Conservation (phyloP, 495 filamentous ascomycete species). For the Aspergillus sclerotioniger region DNA sequence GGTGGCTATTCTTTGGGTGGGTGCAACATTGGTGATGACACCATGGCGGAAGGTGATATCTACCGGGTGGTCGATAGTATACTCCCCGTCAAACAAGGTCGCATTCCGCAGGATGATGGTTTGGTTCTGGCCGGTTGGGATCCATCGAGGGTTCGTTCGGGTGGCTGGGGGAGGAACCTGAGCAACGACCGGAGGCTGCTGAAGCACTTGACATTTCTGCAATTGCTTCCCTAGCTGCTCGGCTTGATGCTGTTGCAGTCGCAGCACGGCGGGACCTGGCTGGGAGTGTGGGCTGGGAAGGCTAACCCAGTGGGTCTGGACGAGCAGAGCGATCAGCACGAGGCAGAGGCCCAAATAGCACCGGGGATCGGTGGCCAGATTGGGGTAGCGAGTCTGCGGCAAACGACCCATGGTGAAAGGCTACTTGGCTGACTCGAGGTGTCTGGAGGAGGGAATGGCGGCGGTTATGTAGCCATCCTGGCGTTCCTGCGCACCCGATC, state of each 20-base stretch:
- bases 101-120: slow-evolving; percentile 1
- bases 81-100: slow-evolving; percentile 1
- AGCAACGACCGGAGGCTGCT: neutral
- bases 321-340: neutral
- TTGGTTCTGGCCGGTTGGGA: neutral
- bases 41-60: neutral
- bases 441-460: no score
- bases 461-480: no score
- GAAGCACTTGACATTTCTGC: neutral
- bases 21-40: neutral
- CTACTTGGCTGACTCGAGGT: no score
- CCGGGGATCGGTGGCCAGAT: no score
- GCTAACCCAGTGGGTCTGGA: neutral
- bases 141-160: neutral
- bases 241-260: neutral
- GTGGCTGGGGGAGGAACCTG: neutral
- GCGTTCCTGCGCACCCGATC: no score
- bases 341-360: neutral
- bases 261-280: neutral
- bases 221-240: neutral
- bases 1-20: neutral
- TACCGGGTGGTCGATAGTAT: neutral
- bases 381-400: no score
- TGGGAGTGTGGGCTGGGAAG: neutral
- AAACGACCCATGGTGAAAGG: no score